phyloP scores from a whole-genome alignment of 2,329 filamentous ascomycete species.

The Fusarium sp. region DNA sequence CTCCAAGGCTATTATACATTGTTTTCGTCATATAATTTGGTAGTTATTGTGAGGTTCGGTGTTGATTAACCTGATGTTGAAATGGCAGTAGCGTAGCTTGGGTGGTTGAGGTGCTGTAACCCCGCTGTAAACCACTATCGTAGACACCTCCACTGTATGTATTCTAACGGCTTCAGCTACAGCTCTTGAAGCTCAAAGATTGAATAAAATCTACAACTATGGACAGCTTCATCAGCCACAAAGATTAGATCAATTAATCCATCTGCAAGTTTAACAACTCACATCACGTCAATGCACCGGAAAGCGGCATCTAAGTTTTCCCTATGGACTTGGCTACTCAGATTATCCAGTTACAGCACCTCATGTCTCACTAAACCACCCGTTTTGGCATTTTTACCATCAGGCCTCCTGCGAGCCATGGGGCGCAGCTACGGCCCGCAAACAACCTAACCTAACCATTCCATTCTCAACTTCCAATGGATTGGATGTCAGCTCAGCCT shows the following conservation, averaged over 20 bases:
- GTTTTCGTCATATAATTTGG: background rate
- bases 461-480: background rate
- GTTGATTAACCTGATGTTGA: background rate
- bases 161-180: background rate
- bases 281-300: slow-evolving; percentile 16
- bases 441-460: background rate
- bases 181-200: background rate
- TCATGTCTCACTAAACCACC: slow-evolving; percentile 18
- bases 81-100: background rate
- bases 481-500: slow-evolving; percentile 12
- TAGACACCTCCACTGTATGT: background rate
- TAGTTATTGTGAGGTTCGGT: background rate
- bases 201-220: background rate
- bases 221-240: background rate
- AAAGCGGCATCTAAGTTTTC: slow-evolving; percentile 7
- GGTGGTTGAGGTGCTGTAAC: background rate
- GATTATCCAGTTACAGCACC: slow-evolving; percentile 22
- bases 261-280: slow-evolving; percentile 2
- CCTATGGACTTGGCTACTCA: slow-evolving; percentile 6
- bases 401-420: slow-evolving; percentile 37
- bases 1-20: no score
- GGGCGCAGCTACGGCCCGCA: slow-evolving; percentile 33
- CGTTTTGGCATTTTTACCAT: slow-evolving; percentile 7
- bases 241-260: slow-evolving; percentile 1
- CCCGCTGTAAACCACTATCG: background rate